Conservation (phyloP, 2,329 filamentous ascomycete genomes). For the Graphilbum sp. region DNA sequence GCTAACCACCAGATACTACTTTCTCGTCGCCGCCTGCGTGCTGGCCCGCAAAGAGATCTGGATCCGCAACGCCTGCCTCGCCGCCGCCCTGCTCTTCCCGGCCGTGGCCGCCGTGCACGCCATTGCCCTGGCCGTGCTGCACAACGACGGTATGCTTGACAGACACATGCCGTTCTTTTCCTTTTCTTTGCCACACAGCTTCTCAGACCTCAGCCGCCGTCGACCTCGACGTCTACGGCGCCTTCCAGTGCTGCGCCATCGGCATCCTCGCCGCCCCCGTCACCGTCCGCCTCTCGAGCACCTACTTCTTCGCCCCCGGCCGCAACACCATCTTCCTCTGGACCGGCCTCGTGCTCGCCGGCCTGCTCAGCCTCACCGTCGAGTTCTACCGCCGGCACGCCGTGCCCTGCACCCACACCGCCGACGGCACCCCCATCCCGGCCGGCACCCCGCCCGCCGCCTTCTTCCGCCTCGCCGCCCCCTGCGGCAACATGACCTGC, state of each 20-base stretch:
- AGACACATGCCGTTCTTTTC: no score
- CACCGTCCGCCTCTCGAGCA: conserved; percentile 42
- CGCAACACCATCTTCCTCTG: conserved; percentile 52
- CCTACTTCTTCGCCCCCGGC: conserved; percentile 47
- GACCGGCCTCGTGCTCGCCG: conserved; percentile 44
- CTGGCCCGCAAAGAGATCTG: conserved; percentile 44
- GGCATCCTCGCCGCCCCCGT: conserved; percentile 48
- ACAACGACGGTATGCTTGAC: conserved; percentile 19
- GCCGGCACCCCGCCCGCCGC: neutral
- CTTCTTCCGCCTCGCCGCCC: conserved; percentile 18
- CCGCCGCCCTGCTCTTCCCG: conserved; percentile 44
- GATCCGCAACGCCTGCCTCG: conserved; percentile 46
- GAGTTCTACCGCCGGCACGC: conserved; percentile 40
- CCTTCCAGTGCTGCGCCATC: conserved; percentile 51
- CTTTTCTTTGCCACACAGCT: no score
- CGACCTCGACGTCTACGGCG: conserved; percentile 53
- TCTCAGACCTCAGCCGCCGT: conserved; percentile 30
- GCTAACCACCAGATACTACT: conserved; percentile 30
- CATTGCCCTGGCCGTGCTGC: conserved; percentile 41
- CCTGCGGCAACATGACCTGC: conserved; percentile 34
- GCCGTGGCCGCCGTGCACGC: conserved; percentile 47
- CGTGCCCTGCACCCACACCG: conserved; percentile 2
- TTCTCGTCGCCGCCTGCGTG: conserved; percentile 45
- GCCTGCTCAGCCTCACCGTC: conserved; percentile 43
- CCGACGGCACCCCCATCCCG: conserved; percentile 8